Evolutionary conservation across 345 rosid genomes (phyloP).

Genomic region (Euphorbia peplus): DNA sequence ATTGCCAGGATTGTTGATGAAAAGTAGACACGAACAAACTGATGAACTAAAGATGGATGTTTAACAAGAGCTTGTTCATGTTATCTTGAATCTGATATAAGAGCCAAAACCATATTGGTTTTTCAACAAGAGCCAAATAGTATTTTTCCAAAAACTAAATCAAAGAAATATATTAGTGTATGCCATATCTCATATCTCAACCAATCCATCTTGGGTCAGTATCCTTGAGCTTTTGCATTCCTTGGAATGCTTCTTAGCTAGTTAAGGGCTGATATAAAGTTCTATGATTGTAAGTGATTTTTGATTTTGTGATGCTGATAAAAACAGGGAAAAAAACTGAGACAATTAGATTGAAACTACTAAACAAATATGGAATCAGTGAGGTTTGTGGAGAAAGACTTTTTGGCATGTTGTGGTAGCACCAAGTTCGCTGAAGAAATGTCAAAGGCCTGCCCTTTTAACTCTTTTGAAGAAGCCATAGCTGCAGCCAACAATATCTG

Average conservation of each 20-base stretch:
- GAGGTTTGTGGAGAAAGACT: conserved; percentile 54
- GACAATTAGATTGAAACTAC: too few relatives aligned
- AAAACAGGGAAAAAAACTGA: too few relatives aligned
- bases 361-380: conserved; percentile 14
- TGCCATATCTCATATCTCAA: not conserved
- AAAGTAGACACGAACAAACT: not conserved
- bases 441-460: conserved; percentile 58
- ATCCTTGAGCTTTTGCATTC: not conserved
- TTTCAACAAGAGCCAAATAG: too few relatives aligned
- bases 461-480: conserved; percentile 47
- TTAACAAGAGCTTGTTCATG: not conserved
- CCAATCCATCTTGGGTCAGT: not conserved
- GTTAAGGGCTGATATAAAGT: not conserved
- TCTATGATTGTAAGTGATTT: not conserved
- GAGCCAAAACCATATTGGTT: not conserved
- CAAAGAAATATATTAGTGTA: not conserved
- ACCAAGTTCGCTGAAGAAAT: conserved; percentile 59
- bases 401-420: conserved; percentile 81
- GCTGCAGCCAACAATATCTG: conserved; percentile 63
- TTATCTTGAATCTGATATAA: not conserved
- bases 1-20: not conserved
- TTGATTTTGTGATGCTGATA: too few relatives aligned
- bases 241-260: not conserved
- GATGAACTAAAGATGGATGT: not conserved
- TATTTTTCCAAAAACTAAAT: not conserved